These are phyloP conservation scores for Phytophthora fragariae DNA, from an alignment of 352 stramenopile species.

Conservation along the genomic window DNA sequence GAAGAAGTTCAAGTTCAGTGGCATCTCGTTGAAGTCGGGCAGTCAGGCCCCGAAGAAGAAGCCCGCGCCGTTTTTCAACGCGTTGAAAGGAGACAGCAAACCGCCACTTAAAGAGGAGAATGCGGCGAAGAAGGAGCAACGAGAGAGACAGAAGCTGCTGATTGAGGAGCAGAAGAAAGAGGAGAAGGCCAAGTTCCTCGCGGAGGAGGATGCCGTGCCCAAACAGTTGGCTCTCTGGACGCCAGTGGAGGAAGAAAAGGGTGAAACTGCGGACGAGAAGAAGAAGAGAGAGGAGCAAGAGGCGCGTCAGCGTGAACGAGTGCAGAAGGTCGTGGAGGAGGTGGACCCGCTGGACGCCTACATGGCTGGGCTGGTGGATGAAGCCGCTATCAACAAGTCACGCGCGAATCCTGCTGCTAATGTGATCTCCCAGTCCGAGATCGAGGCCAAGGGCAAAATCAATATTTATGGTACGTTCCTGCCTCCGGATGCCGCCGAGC, in stretches of 20 bases:
- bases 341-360: conserved; percentile 88
- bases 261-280: conserved; percentile 60
- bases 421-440: conserved; percentile 88
- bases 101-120: conserved; percentile 27
- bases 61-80: conserved; percentile 30
- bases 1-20: conserved; percentile 75
- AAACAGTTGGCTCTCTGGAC: conserved; percentile 72
- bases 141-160: conserved; percentile 63
- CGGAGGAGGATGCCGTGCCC: conserved; percentile 73
- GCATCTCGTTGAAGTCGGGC: conserved; percentile 69
- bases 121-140: conserved; percentile 46
- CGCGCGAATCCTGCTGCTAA: conserved; percentile 74
- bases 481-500: conserved; percentile 44
- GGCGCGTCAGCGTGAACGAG: conserved; percentile 57
- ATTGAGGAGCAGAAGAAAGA: conserved; percentile 70
- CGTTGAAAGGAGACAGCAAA: conserved; percentile 25
- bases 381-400: conserved; percentile 79
- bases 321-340: conserved; percentile 81
- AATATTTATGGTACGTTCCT: conserved; percentile 91
- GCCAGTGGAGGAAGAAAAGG: conserved; percentile 63
- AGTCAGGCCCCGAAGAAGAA: conserved; percentile 24
- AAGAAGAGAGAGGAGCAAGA: conserved; percentile 59
- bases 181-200: conserved; percentile 70
- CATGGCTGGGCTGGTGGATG: conserved; percentile 86
- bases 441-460: conserved; percentile 77